Conservation (phyloP, 2,329 filamentous ascomycete species). For the Pseudogymnoascus destructans region DNA sequence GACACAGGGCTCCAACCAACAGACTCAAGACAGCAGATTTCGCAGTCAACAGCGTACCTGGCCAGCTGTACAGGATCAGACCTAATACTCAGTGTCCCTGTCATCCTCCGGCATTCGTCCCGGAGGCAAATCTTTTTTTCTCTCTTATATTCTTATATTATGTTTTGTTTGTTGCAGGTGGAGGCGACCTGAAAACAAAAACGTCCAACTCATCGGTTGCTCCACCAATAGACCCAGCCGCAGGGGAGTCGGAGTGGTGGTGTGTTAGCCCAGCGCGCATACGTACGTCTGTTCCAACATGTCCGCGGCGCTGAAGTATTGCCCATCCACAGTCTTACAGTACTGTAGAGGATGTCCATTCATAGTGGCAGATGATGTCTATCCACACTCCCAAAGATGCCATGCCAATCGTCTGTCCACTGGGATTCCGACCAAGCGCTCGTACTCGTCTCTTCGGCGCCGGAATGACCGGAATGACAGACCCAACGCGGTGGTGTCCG, state of each 20-base stretch:
- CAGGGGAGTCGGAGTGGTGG: not conserved
- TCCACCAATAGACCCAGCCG: slow-evolving; percentile 3
- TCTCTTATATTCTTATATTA: not conserved
- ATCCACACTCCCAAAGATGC: not conserved
- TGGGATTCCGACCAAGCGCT: not conserved
- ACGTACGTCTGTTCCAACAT: not conserved
- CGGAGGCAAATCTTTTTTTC: not conserved
- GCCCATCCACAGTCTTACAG: not conserved
- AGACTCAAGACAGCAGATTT: not conserved
- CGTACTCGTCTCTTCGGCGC: slow-evolving; percentile 4
- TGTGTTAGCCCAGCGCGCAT: not conserved
- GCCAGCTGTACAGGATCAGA: not conserved
- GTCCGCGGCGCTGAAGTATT: not conserved
- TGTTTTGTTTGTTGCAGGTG: not conserved
- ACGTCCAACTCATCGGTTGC: slow-evolving; percentile 7
- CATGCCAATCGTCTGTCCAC: not conserved
- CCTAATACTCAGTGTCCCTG: not conserved
- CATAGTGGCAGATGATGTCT: not conserved
- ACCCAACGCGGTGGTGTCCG: not conserved
- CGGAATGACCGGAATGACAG: not conserved
- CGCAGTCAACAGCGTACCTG: not conserved
- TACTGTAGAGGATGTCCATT: not conserved
- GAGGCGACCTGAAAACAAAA: slow-evolving; percentile 4
- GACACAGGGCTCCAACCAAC: not conserved
- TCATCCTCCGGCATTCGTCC: not conserved